Evolutionary conservation across 306 rosid species (phyloP).

Genomic region (Carpinus fangiana): DNA sequence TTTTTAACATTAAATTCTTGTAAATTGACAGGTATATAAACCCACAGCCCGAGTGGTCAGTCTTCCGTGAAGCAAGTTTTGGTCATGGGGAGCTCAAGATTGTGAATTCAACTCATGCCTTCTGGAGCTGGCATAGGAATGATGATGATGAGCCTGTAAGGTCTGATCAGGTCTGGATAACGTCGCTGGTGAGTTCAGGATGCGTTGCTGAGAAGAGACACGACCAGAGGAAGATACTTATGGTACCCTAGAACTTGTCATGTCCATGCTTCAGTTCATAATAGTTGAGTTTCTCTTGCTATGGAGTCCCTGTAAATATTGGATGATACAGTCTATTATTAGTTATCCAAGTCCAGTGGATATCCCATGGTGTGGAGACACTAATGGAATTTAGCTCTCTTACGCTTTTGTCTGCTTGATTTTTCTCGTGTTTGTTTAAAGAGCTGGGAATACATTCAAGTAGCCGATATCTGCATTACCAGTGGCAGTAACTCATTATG

Average conservation of each 20-base stretch:
- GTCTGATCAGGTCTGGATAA: constrained; percentile 85
- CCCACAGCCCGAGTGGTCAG: constrained; percentile 87
- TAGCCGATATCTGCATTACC: neutral
- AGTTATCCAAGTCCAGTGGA: neutral
- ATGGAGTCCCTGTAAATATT: neutral
- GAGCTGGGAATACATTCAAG: neutral
- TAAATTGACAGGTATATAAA: constrained; percentile 52
- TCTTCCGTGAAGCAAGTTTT: constrained; percentile 86
- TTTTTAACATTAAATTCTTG: constrained; percentile 1
- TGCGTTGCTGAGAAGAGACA: constrained; percentile 56
- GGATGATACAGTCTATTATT: neutral
- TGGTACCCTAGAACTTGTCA: constrained; percentile 35
- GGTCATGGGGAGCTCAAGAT: constrained; percentile 87
- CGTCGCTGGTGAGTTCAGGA: constrained; percentile 61
- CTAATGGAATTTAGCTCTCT: neutral
- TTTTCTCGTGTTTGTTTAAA: neutral
- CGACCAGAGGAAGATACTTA: constrained; percentile 47
- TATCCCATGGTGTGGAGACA: neutral
- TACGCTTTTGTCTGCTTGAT: neutral
- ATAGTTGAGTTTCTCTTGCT: neutral
- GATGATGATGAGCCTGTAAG: constrained; percentile 84
- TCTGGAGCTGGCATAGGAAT: constrained; percentile 97
- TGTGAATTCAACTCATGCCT: constrained; percentile 72
- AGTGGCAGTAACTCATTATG: neutral
- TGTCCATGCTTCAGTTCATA: constrained; percentile 5